phyloP scores from a whole-genome alignment of 331 rosid genomes.

The Arachis monticola region DNA sequence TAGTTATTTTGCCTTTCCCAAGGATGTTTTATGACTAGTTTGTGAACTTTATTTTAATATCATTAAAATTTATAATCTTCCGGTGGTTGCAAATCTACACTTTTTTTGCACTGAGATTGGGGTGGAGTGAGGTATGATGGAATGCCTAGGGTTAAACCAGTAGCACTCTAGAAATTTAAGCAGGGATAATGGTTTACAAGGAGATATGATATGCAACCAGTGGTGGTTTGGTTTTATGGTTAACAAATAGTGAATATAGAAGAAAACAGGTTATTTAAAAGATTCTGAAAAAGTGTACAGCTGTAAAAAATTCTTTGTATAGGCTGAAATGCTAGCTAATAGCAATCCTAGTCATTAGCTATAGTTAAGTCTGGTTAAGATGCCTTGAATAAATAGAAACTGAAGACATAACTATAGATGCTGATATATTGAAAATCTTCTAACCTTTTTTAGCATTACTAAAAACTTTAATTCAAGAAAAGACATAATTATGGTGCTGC shows the following conservation, averaged over 20 bases:
- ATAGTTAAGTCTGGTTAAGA: not conserved
- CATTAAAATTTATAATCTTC: conserved; percentile 1
- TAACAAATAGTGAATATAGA: conserved; percentile 1
- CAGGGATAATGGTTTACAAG: conserved; percentile 21
- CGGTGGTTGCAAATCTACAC: not conserved
- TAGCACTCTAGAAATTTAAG: conserved; percentile 18
- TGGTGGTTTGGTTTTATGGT: conserved; percentile 21
- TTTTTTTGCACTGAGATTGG: not conserved
- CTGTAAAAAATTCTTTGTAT: not conserved
- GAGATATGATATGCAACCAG: conserved; percentile 1
- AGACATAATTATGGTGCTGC: not conserved
- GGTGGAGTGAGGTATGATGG: not conserved
- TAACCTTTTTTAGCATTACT: conserved; percentile 1
- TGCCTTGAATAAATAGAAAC: conserved; percentile 12
- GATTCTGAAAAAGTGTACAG: not conserved
- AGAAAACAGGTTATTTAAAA: not conserved
- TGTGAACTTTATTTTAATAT: not conserved
- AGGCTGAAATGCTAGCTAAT: conserved; percentile 7
- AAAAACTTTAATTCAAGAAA: conserved; percentile 23
- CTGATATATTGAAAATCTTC: conserved; percentile 7
- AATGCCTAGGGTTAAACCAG: conserved; percentile 7
- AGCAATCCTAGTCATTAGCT: not conserved
- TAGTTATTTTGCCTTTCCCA: not conserved
- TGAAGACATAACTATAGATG: conserved; percentile 3
- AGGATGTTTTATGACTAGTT: not conserved